Evolutionary conservation across 202 grass and related monocot species (phyloP).

Genomic region (Schoenoplectus tabernaemontani): DNA sequence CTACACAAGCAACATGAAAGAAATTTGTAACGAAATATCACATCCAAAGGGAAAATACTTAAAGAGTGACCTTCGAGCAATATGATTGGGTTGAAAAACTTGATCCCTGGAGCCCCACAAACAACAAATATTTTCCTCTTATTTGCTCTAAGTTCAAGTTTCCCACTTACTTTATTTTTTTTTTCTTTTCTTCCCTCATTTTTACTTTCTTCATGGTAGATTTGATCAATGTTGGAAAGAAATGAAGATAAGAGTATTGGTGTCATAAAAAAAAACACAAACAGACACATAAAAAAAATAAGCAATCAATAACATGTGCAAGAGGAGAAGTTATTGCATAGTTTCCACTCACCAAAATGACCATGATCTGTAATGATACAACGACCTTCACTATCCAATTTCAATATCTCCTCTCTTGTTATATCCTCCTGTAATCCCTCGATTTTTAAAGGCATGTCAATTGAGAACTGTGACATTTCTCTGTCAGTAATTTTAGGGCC

Average conservation of each 20-base stretch:
- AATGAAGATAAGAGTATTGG: not conserved
- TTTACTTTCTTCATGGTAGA: not conserved
- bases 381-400: constrained; percentile 73
- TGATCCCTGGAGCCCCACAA: not conserved
- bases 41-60: not conserved
- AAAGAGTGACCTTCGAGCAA: not conserved
- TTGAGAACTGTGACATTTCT: constrained; percentile 38
- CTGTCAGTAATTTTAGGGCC: constrained; percentile 29
- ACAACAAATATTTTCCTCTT: not conserved
- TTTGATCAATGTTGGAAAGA: not conserved
- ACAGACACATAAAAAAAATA: not conserved
- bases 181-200: not conserved
- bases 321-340: not conserved
- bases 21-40: constrained; percentile 14
- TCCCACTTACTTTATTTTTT: not conserved
- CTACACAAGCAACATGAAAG: constrained; percentile 27
- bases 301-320: not conserved
- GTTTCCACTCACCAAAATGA: constrained; percentile 60
- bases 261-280: not conserved
- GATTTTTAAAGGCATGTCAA: constrained; percentile 37
- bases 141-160: not conserved
- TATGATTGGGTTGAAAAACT: not conserved
- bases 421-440: constrained; percentile 53
- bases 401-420: constrained; percentile 60
- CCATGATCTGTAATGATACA: constrained; percentile 90